Evolutionary conservation across 371 early-diverging fungal species (phyloP), one percentile per base, ranked within the genome.

Genomic region (Neoconidiobolus thromboides): DNA sequence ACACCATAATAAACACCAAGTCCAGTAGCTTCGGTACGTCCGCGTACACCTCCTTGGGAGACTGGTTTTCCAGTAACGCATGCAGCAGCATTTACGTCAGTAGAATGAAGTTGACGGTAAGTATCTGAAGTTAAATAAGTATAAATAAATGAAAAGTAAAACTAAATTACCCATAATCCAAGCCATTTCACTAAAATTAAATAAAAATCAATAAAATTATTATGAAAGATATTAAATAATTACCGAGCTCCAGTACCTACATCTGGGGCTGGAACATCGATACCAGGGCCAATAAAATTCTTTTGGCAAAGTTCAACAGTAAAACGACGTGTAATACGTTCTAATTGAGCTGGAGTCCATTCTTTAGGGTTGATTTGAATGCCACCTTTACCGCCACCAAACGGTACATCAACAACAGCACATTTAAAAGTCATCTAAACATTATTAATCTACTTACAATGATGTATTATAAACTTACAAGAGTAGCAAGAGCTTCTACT

Each of bases 31-130:
- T 91, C 91, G 47, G 76, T 88, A 67, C 91, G 82, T 12, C 91
- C 91, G 49, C 91, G 85, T 42, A 91, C 89, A 68, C 91, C 91
- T 61, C 91, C 91, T 69, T 82, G 76, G 36, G 82, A 76, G 52
- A 91, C 71, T 42, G 90, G 89, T 72, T 91, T 91, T 56, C 91
- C 91, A 36, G 91, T 91, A 58, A 91, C 89, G 69, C 88, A 89
- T 52, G 82, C 91, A 59, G 81, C 79, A 9, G 85, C 80, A 65
- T 89, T 85, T 43, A 89, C 86, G 67, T 91, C 91, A 59, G 72
- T 73, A 6, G 83, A 77, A 71, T 85, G 79, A 69, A 91, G 85
- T 73, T 91, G 90, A 60, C 87, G 79, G 70, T 88, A 91, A 9
- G 91, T 91, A 62, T 91, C 91, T 57, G 40, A 3, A 57, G 44